Evolutionary conservation across 495 filamentous ascomycete genomes (phyloP), one percentile per base, ranked within the genome.

Genomic region (Penicillium cataractarum): DNA sequence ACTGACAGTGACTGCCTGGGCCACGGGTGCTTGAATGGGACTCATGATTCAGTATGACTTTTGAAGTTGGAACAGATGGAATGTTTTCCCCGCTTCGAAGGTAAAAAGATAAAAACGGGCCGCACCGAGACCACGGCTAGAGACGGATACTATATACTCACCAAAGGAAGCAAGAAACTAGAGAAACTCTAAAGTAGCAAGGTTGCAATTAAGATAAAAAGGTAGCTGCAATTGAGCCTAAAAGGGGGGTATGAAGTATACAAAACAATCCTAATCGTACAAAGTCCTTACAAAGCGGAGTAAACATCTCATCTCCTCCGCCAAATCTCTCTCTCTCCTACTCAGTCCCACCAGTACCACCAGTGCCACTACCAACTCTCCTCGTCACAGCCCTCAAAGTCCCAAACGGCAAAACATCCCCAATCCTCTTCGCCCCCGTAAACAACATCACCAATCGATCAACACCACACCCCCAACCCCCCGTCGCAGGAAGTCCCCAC

Each of bases 391-490:
- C 62, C 75, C 87, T 84, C 72, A 99, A 69, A 58, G 80, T 96
- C 15, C 95, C 95, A 81, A 99, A 99, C 27, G 89, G 83, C 70
- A 99, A 76, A 2, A 92, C 88, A 68, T 98, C 92, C 31, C 81
- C 81, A 66, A 99, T 98, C 71, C 87, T 83, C 70, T 84, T 82
- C 37, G 84, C 80, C 1, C 91, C 92, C 2, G 86, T 84, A 59
- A 97, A 90, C 22, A 97, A 74, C 95, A 99, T 99, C 37, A 89
- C 85, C 53, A 98, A 78, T 58, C 95, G 81, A 75, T 99, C 95
- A 32, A 98, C 81, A 0, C 95, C 95, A 66, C 92, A 93, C 0
- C 95, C 95, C 95, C 95, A 99, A 4, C 95, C 95, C 1, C 93
- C 96, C 2, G 95, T 99, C 17, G 95, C 89, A 39, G 95, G 95